A percentile compares a stretch with the other conserved stretches of the same genome.
Evolutionary conservation across 2,329 filamentous ascomycete species (phyloP).

Genomic region (Trichoderma simmonsii): DNA sequence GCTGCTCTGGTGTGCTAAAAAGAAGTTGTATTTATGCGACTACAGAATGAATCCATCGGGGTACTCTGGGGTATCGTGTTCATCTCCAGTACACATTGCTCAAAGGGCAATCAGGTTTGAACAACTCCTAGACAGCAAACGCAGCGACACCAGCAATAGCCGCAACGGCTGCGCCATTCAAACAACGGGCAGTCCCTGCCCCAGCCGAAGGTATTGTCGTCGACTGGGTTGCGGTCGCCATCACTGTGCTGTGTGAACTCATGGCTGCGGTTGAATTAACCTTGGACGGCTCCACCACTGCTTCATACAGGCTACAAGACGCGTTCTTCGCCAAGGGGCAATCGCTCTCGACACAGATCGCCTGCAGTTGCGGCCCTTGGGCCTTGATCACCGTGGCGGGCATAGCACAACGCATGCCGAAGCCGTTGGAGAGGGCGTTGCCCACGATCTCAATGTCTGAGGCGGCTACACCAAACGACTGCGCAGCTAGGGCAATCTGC

Average conservation of each 20-base stretch:
- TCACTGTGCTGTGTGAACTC: background rate
- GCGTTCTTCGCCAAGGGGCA: conserved; percentile 47
- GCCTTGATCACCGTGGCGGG: conserved; percentile 43
- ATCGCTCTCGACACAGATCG: conserved; percentile 50
- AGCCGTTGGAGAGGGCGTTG: conserved; percentile 46
- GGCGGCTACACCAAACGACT: conserved; percentile 56
- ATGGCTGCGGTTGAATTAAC: conserved; percentile 12
- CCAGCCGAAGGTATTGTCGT: conserved; percentile 22
- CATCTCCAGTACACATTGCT: background rate
- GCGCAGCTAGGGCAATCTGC: conserved; percentile 54
- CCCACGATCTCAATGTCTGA: conserved; percentile 50
- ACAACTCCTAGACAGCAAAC: conserved; percentile 27
- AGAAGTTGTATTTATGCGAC: background rate
- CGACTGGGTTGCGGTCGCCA: background rate
- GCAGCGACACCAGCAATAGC: conserved; percentile 27
- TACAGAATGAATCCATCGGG: too few relatives aligned
- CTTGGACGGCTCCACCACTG: conserved; percentile 22
- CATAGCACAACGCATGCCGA: conserved; percentile 51
- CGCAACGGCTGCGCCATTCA: conserved; percentile 28
- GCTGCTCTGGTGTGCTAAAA: background rate
- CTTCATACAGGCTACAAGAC: conserved; percentile 45
- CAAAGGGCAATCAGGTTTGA: background rate
- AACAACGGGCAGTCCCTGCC: conserved; percentile 26
- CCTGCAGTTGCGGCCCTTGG: conserved; percentile 48
- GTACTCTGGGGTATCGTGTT: background rate